Percentiles rank a stretch among this genome's conserved stretches.
phyloP scores from a whole-genome alignment of 2,329 filamentous ascomycete genomes.

The Botrytis hyacinthi region DNA sequence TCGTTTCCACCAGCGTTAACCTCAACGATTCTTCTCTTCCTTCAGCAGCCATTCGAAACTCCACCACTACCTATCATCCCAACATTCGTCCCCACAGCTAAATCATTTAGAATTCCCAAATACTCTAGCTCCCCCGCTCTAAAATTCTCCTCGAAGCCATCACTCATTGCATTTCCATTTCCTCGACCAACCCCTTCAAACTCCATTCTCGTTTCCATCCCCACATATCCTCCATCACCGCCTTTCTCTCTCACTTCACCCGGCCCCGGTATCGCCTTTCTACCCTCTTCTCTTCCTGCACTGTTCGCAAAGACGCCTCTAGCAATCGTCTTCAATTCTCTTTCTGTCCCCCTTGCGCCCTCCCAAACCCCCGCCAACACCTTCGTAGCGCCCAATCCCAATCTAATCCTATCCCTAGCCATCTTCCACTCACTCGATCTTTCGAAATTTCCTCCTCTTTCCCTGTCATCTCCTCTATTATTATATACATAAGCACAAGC shows the following conservation, averaged over 20 bases:
- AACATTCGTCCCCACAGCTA: neutral
- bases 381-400: slow-evolving; percentile 59
- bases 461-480: neutral
- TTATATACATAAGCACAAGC: slow-evolving; percentile 54
- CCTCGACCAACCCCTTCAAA: neutral
- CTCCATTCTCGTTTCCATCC: neutral
- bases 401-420: slow-evolving; percentile 52
- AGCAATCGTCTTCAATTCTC: slow-evolving; percentile 41
- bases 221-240: neutral
- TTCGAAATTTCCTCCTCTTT: neutral
- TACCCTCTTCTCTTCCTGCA: neutral
- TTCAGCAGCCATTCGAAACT: neutral
- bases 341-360: slow-evolving; percentile 53
- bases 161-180: neutral
- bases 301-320: slow-evolving; percentile 23
- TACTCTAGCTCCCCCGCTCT: neutral
- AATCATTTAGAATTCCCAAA: neutral
- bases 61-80: neutral
- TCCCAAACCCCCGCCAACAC: slow-evolving; percentile 55
- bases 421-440: slow-evolving; percentile 41
- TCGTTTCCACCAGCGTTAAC: neutral
- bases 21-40: no score
- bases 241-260: neutral
- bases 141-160: neutral
- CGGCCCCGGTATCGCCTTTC: neutral